These are phyloP conservation scores for Ananas comosus DNA, from an alignment of 176 grass and related monocot genomes.

Conservation along the genomic window DNA sequence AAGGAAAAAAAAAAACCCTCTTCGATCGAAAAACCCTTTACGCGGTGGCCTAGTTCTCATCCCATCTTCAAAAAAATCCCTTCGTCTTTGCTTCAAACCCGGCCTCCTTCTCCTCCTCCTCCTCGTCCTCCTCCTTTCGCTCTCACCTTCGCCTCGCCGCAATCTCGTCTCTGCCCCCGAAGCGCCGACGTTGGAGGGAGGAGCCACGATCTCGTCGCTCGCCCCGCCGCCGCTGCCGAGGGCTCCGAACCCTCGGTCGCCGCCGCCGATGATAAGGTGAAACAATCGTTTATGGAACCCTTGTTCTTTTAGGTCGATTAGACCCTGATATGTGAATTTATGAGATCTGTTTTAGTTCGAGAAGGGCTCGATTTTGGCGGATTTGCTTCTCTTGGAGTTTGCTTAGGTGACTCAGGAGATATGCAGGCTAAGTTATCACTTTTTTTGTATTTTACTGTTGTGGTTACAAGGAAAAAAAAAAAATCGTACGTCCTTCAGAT, in stretches of 20 bases:
- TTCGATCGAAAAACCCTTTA: too few relatives aligned
- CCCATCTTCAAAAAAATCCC: too few relatives aligned
- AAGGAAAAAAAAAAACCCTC: too few relatives aligned
- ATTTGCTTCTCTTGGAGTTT: background rate
- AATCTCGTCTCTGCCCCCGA: background rate
- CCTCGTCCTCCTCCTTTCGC: background rate
- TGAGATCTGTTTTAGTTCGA: background rate
- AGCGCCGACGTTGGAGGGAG: conserved; percentile 31
- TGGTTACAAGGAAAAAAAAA: background rate
- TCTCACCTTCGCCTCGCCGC: conserved; percentile 1
- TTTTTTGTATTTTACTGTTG: background rate
- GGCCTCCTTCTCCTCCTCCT: background rate
- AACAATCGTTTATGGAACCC: background rate
- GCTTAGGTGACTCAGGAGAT: background rate
- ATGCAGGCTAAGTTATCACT: background rate
- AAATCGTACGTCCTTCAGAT: background rate
- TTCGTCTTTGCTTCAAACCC: too few relatives aligned
- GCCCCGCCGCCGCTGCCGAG: background rate
- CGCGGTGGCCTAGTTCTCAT: too few relatives aligned
- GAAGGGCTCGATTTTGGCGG: background rate
- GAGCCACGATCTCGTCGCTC: background rate
- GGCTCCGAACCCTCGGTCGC: conserved; percentile 8
- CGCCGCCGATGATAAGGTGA: background rate
- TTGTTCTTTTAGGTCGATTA: background rate
- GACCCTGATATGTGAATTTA: background rate